These are phyloP conservation scores for Malus sieversii DNA, from an alignment of 306 rosid species.

Conservation along the genomic window DNA sequence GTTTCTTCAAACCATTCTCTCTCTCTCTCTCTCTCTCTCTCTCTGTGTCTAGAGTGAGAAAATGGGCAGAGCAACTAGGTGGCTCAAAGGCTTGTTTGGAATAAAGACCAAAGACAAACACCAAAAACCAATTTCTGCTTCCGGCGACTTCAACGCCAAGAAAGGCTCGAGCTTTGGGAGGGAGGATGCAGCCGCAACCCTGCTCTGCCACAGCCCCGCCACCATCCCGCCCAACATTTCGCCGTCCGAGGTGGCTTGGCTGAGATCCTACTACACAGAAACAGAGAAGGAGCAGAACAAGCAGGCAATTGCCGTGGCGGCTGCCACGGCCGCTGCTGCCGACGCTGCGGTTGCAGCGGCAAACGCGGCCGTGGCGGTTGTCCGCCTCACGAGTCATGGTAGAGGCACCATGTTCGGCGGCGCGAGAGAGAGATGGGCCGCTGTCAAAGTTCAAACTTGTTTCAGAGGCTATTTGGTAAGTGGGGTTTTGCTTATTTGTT, in stretches of 20 bases:
- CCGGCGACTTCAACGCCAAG: slow-evolving; percentile 14
- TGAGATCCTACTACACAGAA: slow-evolving; percentile 48
- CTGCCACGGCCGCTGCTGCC: slow-evolving; percentile 79
- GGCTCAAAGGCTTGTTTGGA: slow-evolving; percentile 73
- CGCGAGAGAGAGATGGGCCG: slow-evolving; percentile 65
- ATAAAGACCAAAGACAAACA: slow-evolving; percentile 41
- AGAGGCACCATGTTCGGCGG: slow-evolving; percentile 62
- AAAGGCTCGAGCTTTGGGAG: slow-evolving; percentile 21
- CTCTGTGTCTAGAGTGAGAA: background rate
- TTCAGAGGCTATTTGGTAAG: slow-evolving; percentile 73
- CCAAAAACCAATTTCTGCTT: slow-evolving; percentile 22
- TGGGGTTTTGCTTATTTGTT: background rate
- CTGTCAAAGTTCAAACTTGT: slow-evolving; percentile 60
- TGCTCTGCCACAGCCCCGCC: slow-evolving; percentile 52
- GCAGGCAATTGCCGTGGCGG: slow-evolving; percentile 90
- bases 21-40: background rate
- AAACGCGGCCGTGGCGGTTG: slow-evolving; percentile 79
- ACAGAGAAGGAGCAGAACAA: slow-evolving; percentile 69
- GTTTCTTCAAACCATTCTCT: slow-evolving; percentile 8
- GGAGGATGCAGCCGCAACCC: slow-evolving; percentile 2
- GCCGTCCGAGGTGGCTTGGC: slow-evolving; percentile 73
- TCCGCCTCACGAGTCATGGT: slow-evolving; percentile 72
- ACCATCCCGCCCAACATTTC: slow-evolving; percentile 80
- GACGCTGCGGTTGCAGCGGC: slow-evolving; percentile 89
- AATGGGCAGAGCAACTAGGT: slow-evolving; percentile 75